These are phyloP conservation scores for Osmanthus fragrans DNA, from an alignment of 257 asterid species.

Conservation along the genomic window DNA sequence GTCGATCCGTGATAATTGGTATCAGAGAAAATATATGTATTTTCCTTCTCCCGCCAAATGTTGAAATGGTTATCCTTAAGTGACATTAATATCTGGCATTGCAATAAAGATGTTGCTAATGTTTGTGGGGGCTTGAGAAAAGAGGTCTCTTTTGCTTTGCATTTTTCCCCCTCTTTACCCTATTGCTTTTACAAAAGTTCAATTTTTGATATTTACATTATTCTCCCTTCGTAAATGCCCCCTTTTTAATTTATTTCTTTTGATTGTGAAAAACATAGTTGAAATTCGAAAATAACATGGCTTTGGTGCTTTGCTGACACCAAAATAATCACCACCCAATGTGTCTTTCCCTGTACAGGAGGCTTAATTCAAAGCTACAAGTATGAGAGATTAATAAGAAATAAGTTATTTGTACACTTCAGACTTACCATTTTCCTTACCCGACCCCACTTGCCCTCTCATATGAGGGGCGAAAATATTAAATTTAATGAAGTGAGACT, in stretches of 20 bases:
- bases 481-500: too few relatives aligned
- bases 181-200: constrained; percentile 14
- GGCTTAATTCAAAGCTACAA: too few relatives aligned
- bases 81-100: background rate
- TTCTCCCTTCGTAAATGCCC: constrained; percentile 14
- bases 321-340: too few relatives aligned
- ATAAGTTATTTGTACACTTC: too few relatives aligned
- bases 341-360: too few relatives aligned
- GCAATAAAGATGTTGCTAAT: background rate
- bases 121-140: background rate
- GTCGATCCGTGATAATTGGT: too few relatives aligned
- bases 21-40: too few relatives aligned
- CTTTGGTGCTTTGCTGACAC: too few relatives aligned
- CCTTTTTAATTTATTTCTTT: background rate
- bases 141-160: constrained; percentile 24
- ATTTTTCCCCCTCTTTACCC: constrained; percentile 5
- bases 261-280: constrained; percentile 6
- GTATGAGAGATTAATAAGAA: too few relatives aligned
- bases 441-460: too few relatives aligned
- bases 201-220: constrained; percentile 2
- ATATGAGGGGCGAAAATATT: too few relatives aligned
- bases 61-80: background rate
- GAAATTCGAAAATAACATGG: background rate
- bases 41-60: background rate
- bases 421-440: too few relatives aligned